These are phyloP conservation scores for Fomitopsis palustris DNA, from an alignment of 1,284 basidiomycete species.

Conservation along the genomic window DNA sequence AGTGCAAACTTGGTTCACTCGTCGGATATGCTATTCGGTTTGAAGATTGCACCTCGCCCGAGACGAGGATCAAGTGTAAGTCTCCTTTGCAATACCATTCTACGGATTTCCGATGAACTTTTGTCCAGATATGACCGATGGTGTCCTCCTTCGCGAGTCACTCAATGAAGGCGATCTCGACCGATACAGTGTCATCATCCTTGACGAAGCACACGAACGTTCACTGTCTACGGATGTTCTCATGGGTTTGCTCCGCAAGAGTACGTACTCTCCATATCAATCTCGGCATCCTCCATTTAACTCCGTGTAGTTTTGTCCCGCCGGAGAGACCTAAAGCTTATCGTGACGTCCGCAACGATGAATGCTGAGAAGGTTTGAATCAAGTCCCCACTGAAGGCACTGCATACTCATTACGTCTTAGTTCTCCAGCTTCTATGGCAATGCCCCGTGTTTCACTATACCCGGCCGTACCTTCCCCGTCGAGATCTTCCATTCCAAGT, in stretches of 20 bases:
- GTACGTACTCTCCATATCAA: conserved; percentile 41
- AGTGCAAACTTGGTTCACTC: conserved; percentile 83
- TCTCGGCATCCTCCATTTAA: conserved; percentile 8
- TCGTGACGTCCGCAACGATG: conserved; percentile 99
- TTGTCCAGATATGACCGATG: conserved; percentile 90
- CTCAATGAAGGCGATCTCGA: conserved; percentile 96
- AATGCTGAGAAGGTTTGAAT: conserved; percentile 86
- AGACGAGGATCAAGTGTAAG: conserved; percentile 94
- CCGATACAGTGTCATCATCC: conserved; percentile 91
- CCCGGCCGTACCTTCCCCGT: conserved; percentile 99
- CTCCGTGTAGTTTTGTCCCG: conserved; percentile 74
- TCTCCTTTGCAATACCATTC: conserved; percentile 5
- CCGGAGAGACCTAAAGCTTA: conserved; percentile 89
- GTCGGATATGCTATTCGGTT: conserved; percentile 98
- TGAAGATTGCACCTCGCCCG: conserved; percentile 90
- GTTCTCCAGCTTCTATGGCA: conserved; percentile 95
- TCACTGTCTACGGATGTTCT: conserved; percentile 95
- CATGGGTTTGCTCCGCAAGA: conserved; percentile 93
- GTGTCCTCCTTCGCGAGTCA: conserved; percentile 93
- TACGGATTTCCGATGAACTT: conserved; percentile 4
- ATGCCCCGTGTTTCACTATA: conserved; percentile 94
- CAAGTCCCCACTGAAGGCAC: not conserved
- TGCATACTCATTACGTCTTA: conserved; percentile 26
- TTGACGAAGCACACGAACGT: conserved; percentile 97
- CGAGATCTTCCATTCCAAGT: conserved; percentile 93